These are phyloP conservation scores for Prunus mira DNA, from an alignment of 306 rosid genomes.

Conservation along the genomic window DNA sequence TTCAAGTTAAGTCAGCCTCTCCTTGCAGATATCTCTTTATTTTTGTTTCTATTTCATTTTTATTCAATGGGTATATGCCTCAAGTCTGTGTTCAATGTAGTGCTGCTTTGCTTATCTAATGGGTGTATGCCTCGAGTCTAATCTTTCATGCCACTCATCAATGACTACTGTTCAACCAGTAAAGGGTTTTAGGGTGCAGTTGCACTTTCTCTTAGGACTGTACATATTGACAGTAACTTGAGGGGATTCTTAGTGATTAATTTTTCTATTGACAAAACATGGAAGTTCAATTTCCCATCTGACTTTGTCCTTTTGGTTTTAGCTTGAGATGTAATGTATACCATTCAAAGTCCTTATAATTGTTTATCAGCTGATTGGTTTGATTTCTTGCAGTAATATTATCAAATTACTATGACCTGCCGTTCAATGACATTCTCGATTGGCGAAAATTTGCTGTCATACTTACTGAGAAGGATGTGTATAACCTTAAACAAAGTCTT, in stretches of 20 bases:
- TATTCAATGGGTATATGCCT: neutral
- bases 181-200: neutral
- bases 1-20: neutral
- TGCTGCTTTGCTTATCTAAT: neutral
- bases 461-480: slow-evolving; percentile 80
- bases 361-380: slow-evolving; percentile 25
- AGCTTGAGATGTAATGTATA: slow-evolving; percentile 2
- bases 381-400: slow-evolving; percentile 72
- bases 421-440: slow-evolving; percentile 90
- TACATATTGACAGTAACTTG: neutral
- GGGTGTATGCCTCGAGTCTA: neutral
- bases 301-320: slow-evolving; percentile 13
- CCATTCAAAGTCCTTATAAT: neutral
- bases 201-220: neutral
- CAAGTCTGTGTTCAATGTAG: neutral
- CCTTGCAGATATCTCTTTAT: neutral
- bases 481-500: slow-evolving; percentile 81
- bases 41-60: neutral
- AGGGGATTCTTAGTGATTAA: neutral
- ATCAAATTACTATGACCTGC: slow-evolving; percentile 89
- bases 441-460: slow-evolving; percentile 82
- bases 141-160: neutral
- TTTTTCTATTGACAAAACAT: neutral
- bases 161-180: neutral
- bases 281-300: neutral